Conservation (phyloP, 2,329 filamentous ascomycete genomes). For the Coniochaeta sp. region DNA sequence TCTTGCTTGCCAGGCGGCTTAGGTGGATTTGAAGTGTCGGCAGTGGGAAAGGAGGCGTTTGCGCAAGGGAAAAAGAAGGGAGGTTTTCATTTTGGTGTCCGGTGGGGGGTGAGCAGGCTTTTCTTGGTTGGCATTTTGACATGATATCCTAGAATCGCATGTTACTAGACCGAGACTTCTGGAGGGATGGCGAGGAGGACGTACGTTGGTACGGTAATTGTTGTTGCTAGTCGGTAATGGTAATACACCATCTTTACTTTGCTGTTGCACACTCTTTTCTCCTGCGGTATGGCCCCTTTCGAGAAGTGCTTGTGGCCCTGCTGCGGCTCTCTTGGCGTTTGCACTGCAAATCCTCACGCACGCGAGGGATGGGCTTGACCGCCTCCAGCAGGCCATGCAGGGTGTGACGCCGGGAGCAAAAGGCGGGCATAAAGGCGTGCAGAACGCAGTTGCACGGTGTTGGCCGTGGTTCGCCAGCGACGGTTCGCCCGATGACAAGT, state of each 20-base stretch:
- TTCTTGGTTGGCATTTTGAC: neutral
- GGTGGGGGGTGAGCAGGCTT: neutral
- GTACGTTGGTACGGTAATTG: no score
- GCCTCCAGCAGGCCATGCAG: neutral
- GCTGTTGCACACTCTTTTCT: neutral
- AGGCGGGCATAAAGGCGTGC: neutral
- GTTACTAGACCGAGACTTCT: neutral
- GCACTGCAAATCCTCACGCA: no score
- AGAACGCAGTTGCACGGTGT: neutral
- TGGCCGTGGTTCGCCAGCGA: neutral
- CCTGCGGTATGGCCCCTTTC: no score
- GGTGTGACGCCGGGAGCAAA: neutral
- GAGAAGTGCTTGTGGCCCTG: no score
- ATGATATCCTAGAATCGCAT: neutral
- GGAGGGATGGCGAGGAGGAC: neutral
- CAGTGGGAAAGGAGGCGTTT: neutral
- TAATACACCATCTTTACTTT: neutral
- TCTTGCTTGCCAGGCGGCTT: constrained; percentile 35
- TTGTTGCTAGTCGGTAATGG: neutral
- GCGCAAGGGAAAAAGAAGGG: neutral
- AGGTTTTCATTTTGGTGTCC: no score
- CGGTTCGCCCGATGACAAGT: neutral
- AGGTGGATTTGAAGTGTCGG: neutral
- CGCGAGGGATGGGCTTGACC: neutral
- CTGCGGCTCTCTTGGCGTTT: no score